Base-by-base conservation (phyloP, 768 basidiomycete species). In the Calocybe cyanea region DNA sequence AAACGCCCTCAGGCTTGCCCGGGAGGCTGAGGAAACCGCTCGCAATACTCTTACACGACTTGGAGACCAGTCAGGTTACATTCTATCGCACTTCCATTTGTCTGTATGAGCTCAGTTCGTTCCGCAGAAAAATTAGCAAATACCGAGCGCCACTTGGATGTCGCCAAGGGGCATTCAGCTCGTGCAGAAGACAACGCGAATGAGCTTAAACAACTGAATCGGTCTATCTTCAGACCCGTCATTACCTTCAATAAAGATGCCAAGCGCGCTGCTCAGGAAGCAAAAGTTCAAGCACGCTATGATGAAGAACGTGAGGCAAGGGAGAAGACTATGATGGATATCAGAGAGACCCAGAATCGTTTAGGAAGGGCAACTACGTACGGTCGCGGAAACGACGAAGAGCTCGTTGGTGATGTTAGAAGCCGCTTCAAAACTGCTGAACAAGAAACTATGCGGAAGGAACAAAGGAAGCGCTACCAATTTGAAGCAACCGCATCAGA, bases 11-110 rank as follows among this genome's bases (percentile, higher is more conserved):
- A 77, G 92, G 35, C 75, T 97, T 59, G 95, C 93, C 31, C 76
- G 85, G n/a, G 93, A 97, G 64, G 92, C 95, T 0, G 95, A 97
- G 64, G 95, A 97, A 63, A 95, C 92, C 13, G 95, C 89, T 30
- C 72, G 87, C 35, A 83, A 83, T 49, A 98, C 95, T 3, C 61
- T 99, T n/a, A 69, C 63, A 48, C 87, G 81, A 58, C 76, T 99
- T 4, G 94, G 88, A 10, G 85, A 89, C 56, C 95, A 99, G 68
- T 96, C 94, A 17, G 95, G 95, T 97, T 49, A 28, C 25, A 6
- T 28, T 15, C 80, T 60, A 25, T 25, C 18, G 21, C 10, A 17
- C 13, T 32, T 32, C n/a, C 34, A 10, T 14, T 21, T 11, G 10
- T 28, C 13, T 20, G 25, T 7, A 28, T 23, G 32, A 30, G 24